These are phyloP conservation scores for Exophiala dermatitidis DNA, from an alignment of 2,329 filamentous ascomycete species.

Conservation along the genomic window DNA sequence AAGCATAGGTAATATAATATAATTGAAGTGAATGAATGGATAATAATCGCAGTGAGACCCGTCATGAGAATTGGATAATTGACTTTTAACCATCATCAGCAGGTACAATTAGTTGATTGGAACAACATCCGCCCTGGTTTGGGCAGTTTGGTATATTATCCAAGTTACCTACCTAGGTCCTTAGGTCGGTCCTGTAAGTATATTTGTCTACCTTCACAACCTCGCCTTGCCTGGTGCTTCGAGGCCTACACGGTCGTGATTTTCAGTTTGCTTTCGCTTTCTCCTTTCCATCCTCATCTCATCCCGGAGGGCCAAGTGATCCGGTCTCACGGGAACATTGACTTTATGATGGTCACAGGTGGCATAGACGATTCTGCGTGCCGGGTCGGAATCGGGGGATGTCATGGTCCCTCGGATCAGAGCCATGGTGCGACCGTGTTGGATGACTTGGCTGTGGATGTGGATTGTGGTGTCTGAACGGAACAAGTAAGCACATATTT, in stretches of 20 bases:
- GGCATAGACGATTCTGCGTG: slow-evolving; percentile 41
- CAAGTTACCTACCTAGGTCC: no score
- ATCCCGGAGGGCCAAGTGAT: slow-evolving; percentile 24
- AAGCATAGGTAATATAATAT: slow-evolving; percentile 7
- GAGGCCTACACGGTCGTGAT: neutral
- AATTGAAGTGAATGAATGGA: no score
- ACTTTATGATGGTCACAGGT: slow-evolving; percentile 51
- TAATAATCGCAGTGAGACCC: no score
- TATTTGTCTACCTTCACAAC: no score
- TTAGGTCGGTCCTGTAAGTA: no score
- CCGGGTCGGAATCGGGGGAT: slow-evolving; percentile 33
- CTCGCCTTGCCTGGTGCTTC: neutral
- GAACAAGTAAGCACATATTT: neutral
- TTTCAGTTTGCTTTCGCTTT: neutral
- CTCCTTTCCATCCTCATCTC: slow-evolving; percentile 18
- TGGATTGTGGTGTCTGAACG: slow-evolving; percentile 3
- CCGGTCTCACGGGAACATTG: slow-evolving; percentile 35
- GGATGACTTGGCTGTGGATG: neutral
- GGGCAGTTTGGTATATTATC: no score
- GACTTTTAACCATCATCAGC: no score
- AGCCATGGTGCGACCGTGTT: slow-evolving; percentile 43
- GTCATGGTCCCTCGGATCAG: slow-evolving; percentile 47
- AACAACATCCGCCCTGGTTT: no score
- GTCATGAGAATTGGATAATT: no score
- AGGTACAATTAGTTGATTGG: no score